Conservation (phyloP, 2,329 filamentous ascomycete species). For the Onygenales sp. region DNA sequence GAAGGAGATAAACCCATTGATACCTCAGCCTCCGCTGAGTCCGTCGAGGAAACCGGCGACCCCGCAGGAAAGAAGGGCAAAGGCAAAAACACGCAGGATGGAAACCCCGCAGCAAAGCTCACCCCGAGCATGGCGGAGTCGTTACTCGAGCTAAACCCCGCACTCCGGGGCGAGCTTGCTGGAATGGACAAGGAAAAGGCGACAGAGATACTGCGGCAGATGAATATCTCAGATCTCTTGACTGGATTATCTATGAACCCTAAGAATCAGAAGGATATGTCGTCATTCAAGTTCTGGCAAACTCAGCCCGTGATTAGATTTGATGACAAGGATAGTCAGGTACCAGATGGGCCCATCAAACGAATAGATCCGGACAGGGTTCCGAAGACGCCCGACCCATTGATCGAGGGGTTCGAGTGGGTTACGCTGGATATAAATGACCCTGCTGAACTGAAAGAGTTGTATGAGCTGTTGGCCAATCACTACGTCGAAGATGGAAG, state of each 20-base stretch:
- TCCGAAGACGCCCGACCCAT: slow-evolving; percentile 61
- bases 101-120: slow-evolving; percentile 22
- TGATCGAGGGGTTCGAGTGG: slow-evolving; percentile 88
- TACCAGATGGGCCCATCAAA: slow-evolving; percentile 72
- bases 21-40: background rate
- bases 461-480: slow-evolving; percentile 81
- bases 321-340: slow-evolving; percentile 43
- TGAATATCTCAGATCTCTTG: slow-evolving; percentile 39
- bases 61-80: slow-evolving; percentile 12
- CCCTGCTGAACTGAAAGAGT: slow-evolving; percentile 70
- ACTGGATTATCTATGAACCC: slow-evolving; percentile 57
- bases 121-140: slow-evolving; percentile 28
- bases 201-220: slow-evolving; percentile 40
- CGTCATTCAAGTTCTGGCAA: slow-evolving; percentile 95
- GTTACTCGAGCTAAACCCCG: slow-evolving; percentile 43
- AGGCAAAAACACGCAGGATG: slow-evolving; percentile 16
- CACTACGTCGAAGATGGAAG: slow-evolving; percentile 98
- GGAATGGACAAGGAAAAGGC: slow-evolving; percentile 55
- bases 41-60: background rate
- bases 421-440: slow-evolving; percentile 77
- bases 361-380: slow-evolving; percentile 69
- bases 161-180: slow-evolving; percentile 65
- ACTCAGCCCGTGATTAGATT: slow-evolving; percentile 93
- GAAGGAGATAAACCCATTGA: background rate
- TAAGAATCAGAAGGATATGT: slow-evolving; percentile 94